Base-by-base conservation (phyloP, 768 basidiomycete genomes). In the Lanmaoa rubissima region DNA sequence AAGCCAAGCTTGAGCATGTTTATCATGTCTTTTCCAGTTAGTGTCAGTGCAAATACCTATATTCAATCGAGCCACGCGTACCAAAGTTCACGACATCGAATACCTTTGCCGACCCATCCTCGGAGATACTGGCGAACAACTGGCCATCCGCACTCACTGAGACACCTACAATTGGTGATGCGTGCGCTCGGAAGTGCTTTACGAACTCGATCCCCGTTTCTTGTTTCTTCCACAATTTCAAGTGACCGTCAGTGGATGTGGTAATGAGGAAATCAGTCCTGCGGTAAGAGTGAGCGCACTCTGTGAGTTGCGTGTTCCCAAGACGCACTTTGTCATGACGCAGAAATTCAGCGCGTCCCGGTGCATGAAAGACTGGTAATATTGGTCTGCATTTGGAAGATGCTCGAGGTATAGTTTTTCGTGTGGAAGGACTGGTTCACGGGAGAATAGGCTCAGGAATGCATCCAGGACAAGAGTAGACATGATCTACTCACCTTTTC, bases 161-260 rank as follows among this genome's bases (percentile, higher is more conserved):
- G 5, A 98, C 87, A 9, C 82, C 85, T 4, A 85, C 77, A 26
- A 98, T 82, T 10, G 92, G 84, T 26, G 82, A 80, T 21, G 95
- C 78, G 65, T 97, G 95, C 1, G 97, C 94, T 45, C 97, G 87
- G 71, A 96, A 99, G 62, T 95, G 92, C 74, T 99, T 99, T 57
- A 98, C 96, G 65, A 98, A 98, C 75, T 98, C 97, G 66, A 99
- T 94, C 5, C 95, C 96, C 7, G 78, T 71, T 21, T 94, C 90
- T 75, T 97, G 94, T 73, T 99, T 99, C 79, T 97, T 98, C 97
- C 97, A 99, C n/a, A 99, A 74, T 71, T 99, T 99, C 60, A 98
- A 73, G 72, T 94, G 90, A 2, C 97, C 97, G 68, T 98, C 97
- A 11, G 94, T 73, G 3, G 96, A 98, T 1, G 96, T 94, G 8